Percentiles rank a stretch among this genome's conserved stretches.
Evolutionary conservation across 2,329 filamentous ascomycete species (phyloP).

Genomic region (Alternaria burnsii): DNA sequence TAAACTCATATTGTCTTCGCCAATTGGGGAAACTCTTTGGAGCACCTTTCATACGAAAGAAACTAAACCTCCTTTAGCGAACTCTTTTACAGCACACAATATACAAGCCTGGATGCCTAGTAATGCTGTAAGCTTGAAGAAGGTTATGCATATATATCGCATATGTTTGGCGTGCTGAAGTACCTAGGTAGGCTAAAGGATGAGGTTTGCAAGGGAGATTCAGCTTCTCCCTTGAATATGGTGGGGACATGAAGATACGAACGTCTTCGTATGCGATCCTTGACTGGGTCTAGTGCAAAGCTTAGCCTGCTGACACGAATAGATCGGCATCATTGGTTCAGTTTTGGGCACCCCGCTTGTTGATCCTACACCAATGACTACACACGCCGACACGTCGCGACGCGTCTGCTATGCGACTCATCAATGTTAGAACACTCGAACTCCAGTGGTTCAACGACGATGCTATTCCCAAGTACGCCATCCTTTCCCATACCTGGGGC

Average conservation of each 20-base stretch:
- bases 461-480: conserved; percentile 32
- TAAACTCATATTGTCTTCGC: not conserved
- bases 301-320: not conserved
- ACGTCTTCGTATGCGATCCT: not conserved
- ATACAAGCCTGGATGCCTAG: not conserved
- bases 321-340: not conserved
- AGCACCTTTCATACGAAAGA: not conserved
- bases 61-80: not conserved
- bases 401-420: conserved; percentile 35
- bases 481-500: conserved; percentile 36
- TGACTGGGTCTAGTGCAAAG: not conserved
- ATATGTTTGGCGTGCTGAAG: no score
- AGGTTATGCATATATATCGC: no score
- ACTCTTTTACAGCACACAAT: not conserved
- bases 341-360: conserved; percentile 10
- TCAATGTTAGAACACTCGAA: conserved; percentile 34
- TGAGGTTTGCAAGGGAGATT: not conserved
- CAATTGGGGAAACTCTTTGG: not conserved
- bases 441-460: conserved; percentile 33
- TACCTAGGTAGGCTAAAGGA: not conserved
- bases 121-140: no score
- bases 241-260: not conserved
- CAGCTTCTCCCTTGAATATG: not conserved
- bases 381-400: not conserved
- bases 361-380: conserved; percentile 6